These are phyloP conservation scores for Cardamine occulta DNA, from an alignment of 345 rosid genomes.

Conservation along the genomic window DNA sequence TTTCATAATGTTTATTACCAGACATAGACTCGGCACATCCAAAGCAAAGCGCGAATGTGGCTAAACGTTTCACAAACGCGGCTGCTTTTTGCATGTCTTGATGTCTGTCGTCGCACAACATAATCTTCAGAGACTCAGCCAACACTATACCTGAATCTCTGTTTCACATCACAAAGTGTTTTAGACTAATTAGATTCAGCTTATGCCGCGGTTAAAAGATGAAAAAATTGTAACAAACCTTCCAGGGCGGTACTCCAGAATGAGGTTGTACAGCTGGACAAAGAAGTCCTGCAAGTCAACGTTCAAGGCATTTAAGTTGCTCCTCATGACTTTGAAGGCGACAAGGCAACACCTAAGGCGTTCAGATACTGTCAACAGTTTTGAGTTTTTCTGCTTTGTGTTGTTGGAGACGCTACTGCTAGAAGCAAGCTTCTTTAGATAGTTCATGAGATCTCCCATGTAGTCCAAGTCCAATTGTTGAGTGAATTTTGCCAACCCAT, in stretches of 20 bases:
- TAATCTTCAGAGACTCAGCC: constrained; percentile 88
- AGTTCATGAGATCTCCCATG: constrained; percentile 88
- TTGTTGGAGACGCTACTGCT: constrained; percentile 48
- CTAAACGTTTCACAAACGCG: constrained; percentile 89
- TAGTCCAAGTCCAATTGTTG: constrained; percentile 84
- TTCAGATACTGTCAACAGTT: constrained; percentile 65
- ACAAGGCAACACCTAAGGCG: constrained; percentile 87
- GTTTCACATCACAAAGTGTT: constrained; percentile 33
- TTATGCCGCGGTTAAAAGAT: background rate
- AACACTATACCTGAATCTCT: constrained; percentile 88
- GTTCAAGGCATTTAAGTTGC: constrained; percentile 90
- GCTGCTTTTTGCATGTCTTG: constrained; percentile 99
- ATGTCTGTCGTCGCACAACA: constrained; percentile 93
- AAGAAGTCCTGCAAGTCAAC: constrained; percentile 94
- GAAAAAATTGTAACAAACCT: constrained; percentile 56
- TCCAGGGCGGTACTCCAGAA: constrained; percentile 92
- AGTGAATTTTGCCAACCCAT: constrained; percentile 86
- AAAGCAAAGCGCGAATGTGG: constrained; percentile 77
- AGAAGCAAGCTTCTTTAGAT: constrained; percentile 81
- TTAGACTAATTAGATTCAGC: constrained; percentile 2
- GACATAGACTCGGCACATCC: constrained; percentile 94
- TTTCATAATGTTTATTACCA: constrained; percentile 49
- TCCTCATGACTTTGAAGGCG: constrained; percentile 95
- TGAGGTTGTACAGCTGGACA: constrained; percentile 84
- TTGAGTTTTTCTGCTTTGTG: constrained; percentile 47